Percentiles rank a stretch among this genome's conserved stretches.
Evolutionary conservation across 805 yeast genomes (phyloP).

Genomic region (Osmozyma mogii): DNA sequence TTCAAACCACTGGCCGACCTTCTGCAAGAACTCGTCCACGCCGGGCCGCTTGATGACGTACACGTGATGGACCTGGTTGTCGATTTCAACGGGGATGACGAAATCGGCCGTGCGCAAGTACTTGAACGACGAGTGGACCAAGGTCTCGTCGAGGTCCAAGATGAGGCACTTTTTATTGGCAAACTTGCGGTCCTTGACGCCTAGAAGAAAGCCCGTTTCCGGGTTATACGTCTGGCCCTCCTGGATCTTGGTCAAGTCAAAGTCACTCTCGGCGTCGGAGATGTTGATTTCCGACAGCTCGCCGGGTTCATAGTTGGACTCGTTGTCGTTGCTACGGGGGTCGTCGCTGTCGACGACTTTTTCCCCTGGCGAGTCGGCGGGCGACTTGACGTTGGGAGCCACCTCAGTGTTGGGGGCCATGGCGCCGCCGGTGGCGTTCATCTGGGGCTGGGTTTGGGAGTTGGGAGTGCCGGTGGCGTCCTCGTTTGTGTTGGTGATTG

Average conservation of each 20-base stretch:
- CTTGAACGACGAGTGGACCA: constrained; percentile 93
- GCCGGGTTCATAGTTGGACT: constrained; percentile 3
- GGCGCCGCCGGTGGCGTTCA: neutral
- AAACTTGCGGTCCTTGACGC: constrained; percentile 42
- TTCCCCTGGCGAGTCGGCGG: neutral
- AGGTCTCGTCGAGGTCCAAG: constrained; percentile 89
- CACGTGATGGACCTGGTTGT: constrained; percentile 84
- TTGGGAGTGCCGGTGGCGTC: constrained; percentile 16
- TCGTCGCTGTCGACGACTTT: constrained; percentile 1
- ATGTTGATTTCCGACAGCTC: neutral
- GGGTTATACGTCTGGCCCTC: constrained; percentile 64
- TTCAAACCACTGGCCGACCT: constrained; percentile 82
- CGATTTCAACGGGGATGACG: constrained; percentile 95
- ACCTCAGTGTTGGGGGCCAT: constrained; percentile 1
- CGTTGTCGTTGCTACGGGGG: constrained; percentile 1
- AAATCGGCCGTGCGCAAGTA: constrained; percentile 89
- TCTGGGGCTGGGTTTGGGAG: too few species aligned
- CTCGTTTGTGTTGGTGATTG: constrained; percentile 31
- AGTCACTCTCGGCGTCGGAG: constrained; percentile 19
- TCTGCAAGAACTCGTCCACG: constrained; percentile 82
- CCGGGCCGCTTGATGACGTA: constrained; percentile 97
- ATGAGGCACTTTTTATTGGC: constrained; percentile 76
- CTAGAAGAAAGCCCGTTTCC: constrained; percentile 56
- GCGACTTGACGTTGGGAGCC: too few species aligned
- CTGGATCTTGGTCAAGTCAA: constrained; percentile 55